These are phyloP conservation scores for Durusdinium trenchii DNA, from an alignment of 73 alveolate species.

Conservation along the genomic window DNA sequence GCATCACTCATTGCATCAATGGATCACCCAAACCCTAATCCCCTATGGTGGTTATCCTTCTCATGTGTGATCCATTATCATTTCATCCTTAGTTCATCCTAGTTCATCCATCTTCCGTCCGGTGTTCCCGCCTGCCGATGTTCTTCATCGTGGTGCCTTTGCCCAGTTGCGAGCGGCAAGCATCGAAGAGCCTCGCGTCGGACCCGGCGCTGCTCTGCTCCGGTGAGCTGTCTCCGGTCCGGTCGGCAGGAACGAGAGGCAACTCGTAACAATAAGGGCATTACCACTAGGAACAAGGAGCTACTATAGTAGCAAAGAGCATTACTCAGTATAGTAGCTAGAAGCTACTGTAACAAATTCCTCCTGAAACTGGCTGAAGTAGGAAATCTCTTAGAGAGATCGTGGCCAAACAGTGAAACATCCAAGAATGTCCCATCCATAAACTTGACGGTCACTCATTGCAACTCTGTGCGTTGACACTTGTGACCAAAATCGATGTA, in stretches of 20 bases:
- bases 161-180: conserved; percentile 65
- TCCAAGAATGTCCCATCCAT: no score
- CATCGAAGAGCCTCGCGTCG: conserved; percentile 48
- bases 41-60: background rate
- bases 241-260: background rate
- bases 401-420: no score
- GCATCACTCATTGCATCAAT: background rate
- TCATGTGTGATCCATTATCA: no score
- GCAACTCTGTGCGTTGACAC: no score
- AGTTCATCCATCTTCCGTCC: background rate
- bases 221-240: background rate
- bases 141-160: conserved; percentile 73
- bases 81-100: background rate
- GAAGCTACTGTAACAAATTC: no score
- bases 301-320: no score
- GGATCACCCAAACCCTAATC: background rate
- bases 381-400: no score
- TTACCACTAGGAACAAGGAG: no score
- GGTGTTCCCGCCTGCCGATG: conserved; percentile 61
- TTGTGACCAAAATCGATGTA: no score
- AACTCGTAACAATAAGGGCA: background rate
- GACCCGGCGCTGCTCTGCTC: background rate
- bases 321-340: no score
- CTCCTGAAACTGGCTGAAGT: no score
- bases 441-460: no score